Conservation (phyloP, 2,329 filamentous ascomycete species). For the Trichoderma lentiforme region DNA sequence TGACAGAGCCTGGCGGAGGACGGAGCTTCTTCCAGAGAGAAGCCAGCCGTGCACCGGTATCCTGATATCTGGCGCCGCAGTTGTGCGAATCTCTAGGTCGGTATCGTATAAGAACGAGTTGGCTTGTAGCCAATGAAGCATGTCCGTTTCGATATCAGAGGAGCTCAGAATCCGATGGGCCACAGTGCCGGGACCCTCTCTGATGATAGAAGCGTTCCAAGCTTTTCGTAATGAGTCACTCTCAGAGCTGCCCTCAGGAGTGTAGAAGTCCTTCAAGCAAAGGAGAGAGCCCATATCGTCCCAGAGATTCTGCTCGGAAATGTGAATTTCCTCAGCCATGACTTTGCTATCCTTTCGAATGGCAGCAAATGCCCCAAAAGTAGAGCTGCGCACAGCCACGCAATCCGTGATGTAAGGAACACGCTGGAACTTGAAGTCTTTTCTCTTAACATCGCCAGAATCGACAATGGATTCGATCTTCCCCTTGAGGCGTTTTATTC, state of each 20-base stretch:
- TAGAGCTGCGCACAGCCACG: conserved; percentile 78
- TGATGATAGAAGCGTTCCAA: conserved; percentile 31
- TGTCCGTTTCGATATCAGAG: conserved; percentile 62
- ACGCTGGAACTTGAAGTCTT: conserved; percentile 93
- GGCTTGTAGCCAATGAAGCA: conserved; percentile 48
- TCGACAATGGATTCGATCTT: conserved; percentile 59
- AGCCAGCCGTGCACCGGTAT: conserved; percentile 85
- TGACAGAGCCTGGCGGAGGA: conserved; percentile 61
- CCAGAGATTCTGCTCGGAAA: conserved; percentile 68
- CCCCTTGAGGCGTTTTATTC: conserved; percentile 76
- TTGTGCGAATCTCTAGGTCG: conserved; percentile 49
- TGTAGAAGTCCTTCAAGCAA: conserved; percentile 60
- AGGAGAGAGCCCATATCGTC: conserved; percentile 68
- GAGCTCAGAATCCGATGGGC: conserved; percentile 57
- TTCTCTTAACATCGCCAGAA: conserved; percentile 59
- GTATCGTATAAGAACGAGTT: conserved; percentile 41
- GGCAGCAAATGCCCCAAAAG: conserved; percentile 85
- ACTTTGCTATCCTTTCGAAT: conserved; percentile 82
- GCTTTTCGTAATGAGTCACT: conserved; percentile 40
- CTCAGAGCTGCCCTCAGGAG: conserved; percentile 34
- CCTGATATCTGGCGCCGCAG: conserved; percentile 62
- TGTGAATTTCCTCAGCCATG: conserved; percentile 65
- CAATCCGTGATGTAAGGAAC: conserved; percentile 86
- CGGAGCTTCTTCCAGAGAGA: conserved; percentile 67
- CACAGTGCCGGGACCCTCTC: conserved; percentile 49